phyloP scores from a whole-genome alignment of 2,329 filamentous ascomycete genomes.

The Colletotrichum sublineola region DNA sequence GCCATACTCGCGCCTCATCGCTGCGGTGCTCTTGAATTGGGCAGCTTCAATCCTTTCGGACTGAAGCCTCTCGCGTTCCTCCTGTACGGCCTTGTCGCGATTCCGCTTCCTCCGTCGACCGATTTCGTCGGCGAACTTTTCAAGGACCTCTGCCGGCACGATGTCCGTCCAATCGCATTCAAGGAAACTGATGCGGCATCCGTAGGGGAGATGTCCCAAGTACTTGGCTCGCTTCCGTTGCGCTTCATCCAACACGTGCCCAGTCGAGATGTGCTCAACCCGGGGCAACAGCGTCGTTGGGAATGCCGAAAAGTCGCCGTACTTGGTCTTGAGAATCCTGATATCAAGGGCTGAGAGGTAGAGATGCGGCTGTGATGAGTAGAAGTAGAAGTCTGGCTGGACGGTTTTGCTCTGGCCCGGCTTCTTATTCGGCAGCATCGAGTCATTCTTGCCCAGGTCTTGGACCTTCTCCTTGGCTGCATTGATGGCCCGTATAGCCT shows the following conservation, averaged over 20 bases:
- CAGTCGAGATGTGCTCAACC: slow-evolving; percentile 90
- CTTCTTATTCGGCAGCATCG: slow-evolving; percentile 41
- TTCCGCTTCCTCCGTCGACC: slow-evolving; percentile 82
- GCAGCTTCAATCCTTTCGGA: slow-evolving; percentile 85
- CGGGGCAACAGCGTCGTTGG: slow-evolving; percentile 88
- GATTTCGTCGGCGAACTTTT: slow-evolving; percentile 81
- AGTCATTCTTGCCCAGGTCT: slow-evolving; percentile 55
- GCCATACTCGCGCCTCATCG: slow-evolving; percentile 57
- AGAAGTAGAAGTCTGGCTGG: slow-evolving; percentile 81
- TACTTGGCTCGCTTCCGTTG: slow-evolving; percentile 89
- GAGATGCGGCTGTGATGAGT: slow-evolving; percentile 87
- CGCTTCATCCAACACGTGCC: slow-evolving; percentile 88
- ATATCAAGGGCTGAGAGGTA: slow-evolving; percentile 94
- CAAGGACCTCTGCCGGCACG: slow-evolving; percentile 80
- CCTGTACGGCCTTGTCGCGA: slow-evolving; percentile 84
- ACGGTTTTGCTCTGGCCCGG: slow-evolving; percentile 35
- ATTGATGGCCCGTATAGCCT: slow-evolving; percentile 81
- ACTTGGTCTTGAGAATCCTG: slow-evolving; percentile 89
- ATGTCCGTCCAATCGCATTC: slow-evolving; percentile 97
- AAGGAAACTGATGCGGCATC: slow-evolving; percentile 91
- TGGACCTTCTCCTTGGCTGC: slow-evolving; percentile 81
- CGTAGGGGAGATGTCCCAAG: slow-evolving; percentile 85
- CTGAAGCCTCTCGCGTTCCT: slow-evolving; percentile 86
- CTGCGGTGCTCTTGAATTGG: slow-evolving; percentile 68
- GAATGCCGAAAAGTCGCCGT: slow-evolving; percentile 84